Conservation (phyloP, 768 basidiomycete species). For the Lentinula boryana region DNA sequence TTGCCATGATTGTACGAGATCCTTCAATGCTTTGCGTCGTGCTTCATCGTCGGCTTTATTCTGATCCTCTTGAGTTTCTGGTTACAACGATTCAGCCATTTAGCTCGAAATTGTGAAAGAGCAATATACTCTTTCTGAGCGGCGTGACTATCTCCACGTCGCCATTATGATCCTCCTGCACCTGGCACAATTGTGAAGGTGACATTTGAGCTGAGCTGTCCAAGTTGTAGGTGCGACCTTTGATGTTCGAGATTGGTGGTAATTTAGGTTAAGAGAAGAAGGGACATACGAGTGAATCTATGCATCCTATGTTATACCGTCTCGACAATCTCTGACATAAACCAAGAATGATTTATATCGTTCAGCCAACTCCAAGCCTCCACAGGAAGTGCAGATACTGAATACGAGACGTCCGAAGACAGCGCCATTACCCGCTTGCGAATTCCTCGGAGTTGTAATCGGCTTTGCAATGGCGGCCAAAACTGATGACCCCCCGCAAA, state of each 20-base stretch:
- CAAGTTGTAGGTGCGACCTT: background rate
- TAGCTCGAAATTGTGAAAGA: background rate
- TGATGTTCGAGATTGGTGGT: background rate
- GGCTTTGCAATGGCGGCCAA: no score
- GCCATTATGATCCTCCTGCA: background rate
- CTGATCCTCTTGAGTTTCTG: conserved; percentile 39
- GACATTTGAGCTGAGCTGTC: background rate
- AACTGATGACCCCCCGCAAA: no score
- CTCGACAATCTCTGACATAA: background rate
- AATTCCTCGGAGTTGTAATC: no score
- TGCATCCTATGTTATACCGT: background rate
- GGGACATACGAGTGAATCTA: background rate
- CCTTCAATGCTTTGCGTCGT: conserved; percentile 37
- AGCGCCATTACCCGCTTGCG: no score
- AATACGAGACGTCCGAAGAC: background rate
- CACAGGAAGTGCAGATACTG: background rate
- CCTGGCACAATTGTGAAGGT: background rate
- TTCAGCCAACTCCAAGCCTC: background rate
- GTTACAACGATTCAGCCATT: background rate
- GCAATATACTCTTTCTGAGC: background rate
- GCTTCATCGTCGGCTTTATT: conserved; percentile 40
- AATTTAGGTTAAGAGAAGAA: background rate
- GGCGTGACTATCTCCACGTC: background rate
- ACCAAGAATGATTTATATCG: background rate
- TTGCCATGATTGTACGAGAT: conserved; percentile 57